These are phyloP conservation scores for Penicillium sp. DNA, from an alignment of 2,329 filamentous ascomycete species.

Conservation along the genomic window DNA sequence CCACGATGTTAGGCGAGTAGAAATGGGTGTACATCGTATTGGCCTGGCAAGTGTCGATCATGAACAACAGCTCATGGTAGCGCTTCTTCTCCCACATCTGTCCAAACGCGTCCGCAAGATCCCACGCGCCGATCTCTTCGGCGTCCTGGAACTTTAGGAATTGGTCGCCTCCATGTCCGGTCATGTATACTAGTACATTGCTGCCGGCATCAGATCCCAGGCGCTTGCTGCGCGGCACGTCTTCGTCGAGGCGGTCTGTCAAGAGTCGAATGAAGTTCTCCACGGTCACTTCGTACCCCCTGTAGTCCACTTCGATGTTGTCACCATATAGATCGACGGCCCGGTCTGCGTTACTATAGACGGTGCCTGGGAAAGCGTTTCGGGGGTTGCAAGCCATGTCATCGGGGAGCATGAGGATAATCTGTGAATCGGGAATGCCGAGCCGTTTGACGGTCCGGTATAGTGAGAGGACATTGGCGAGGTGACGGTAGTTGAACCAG, in stretches of 20 bases:
- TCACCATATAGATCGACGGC: constrained; percentile 95
- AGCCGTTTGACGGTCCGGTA: constrained; percentile 98
- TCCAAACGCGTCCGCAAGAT: constrained; percentile 93
- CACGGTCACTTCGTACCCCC: constrained; percentile 96
- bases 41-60: constrained; percentile 99
- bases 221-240: constrained; percentile 92
- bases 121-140: constrained; percentile 94
- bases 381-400: constrained; percentile 99
- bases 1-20: constrained; percentile 97
- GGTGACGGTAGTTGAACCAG: constrained; percentile 99
- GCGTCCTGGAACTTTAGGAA: constrained; percentile 98
- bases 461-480: constrained; percentile 94
- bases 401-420: constrained; percentile 99
- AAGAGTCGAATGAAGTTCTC: constrained; percentile 96
- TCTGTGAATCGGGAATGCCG: constrained; percentile 96
- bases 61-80: constrained; percentile 97
- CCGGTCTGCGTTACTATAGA: constrained; percentile 97
- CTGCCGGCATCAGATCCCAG: constrained; percentile 91
- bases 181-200: constrained; percentile 99
- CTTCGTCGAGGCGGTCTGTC: constrained; percentile 89
- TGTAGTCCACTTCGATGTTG: constrained; percentile 98
- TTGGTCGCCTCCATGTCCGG: constrained; percentile 94
- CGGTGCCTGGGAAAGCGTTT: constrained; percentile 94
- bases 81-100: constrained; percentile 99
- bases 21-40: constrained; percentile 99